These are phyloP conservation scores for Vitis cinerea DNA, from an alignment of 164 flowering plant species.

Conservation along the genomic window DNA sequence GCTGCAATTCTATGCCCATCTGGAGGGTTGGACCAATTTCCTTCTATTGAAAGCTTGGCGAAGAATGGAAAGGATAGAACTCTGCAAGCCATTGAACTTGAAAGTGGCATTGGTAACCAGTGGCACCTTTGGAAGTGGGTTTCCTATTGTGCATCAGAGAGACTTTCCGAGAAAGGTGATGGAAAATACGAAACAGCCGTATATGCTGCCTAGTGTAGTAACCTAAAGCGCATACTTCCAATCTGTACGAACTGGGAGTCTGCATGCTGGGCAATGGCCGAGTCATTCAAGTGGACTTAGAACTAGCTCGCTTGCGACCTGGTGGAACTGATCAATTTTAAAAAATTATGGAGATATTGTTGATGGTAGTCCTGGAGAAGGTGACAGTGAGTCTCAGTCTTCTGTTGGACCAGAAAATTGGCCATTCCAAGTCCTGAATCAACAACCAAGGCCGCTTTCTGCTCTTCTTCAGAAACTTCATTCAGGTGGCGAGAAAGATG, in stretches of 20 bases:
- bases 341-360: slow-evolving; percentile 54
- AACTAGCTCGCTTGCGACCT: slow-evolving; percentile 61
- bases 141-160: slow-evolving; percentile 94
- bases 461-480: slow-evolving; percentile 97
- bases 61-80: slow-evolving; percentile 83
- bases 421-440: slow-evolving; percentile 84
- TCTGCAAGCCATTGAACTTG: slow-evolving; percentile 89
- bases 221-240: slow-evolving; percentile 83
- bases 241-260: slow-evolving; percentile 97
- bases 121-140: slow-evolving; percentile 99
- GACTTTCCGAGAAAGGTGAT: slow-evolving; percentile 79
- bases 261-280: slow-evolving; percentile 99
- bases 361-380: slow-evolving; percentile 54
- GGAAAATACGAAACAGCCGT: slow-evolving; percentile 87
- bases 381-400: slow-evolving; percentile 33
- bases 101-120: slow-evolving; percentile 89
- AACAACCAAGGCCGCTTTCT: slow-evolving; percentile 78
- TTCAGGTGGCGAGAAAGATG: slow-evolving; percentile 34
- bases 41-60: slow-evolving; percentile 70
- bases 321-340: slow-evolving; percentile 45
- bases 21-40: slow-evolving; percentile 80
- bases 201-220: slow-evolving; percentile 82
- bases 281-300: slow-evolving; percentile 87
- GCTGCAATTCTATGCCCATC: slow-evolving; percentile 84
- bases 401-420: slow-evolving; percentile 68